Percentiles rank a stretch among this genome's conserved stretches.
phyloP scores from a whole-genome alignment of 768 basidiomycete genomes.

The Lepiota venenata region DNA sequence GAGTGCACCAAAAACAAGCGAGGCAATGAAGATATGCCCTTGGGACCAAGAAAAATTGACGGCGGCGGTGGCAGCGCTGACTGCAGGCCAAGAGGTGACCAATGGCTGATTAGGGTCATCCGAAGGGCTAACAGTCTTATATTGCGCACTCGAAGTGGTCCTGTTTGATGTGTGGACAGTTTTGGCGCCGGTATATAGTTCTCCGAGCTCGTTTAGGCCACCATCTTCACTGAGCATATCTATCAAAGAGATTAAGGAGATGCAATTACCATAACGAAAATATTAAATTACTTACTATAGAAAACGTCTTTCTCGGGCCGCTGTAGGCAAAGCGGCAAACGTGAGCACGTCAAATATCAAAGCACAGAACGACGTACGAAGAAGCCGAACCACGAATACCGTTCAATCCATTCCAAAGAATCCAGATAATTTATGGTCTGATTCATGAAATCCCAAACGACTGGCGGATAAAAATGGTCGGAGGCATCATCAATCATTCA shows the following conservation, averaged over 20 bases:
- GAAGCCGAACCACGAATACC: slow-evolving; percentile 64
- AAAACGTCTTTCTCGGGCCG: slow-evolving; percentile 35
- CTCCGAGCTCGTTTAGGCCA: slow-evolving; percentile 39
- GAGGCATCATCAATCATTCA: neutral
- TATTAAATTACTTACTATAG: slow-evolving; percentile 33
- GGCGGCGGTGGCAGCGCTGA: slow-evolving; percentile 20
- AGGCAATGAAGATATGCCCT: neutral
- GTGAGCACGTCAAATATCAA: slow-evolving; percentile 12
- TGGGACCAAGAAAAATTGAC: slow-evolving; percentile 10
- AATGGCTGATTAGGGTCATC: slow-evolving; percentile 32
- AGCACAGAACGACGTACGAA: slow-evolving; percentile 29
- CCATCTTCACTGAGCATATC: slow-evolving; percentile 43
- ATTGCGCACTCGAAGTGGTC: slow-evolving; percentile 25
- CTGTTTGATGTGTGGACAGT: slow-evolving; percentile 38
- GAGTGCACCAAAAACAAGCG: neutral
- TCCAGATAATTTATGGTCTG: slow-evolving; percentile 55
- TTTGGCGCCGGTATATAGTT: slow-evolving; percentile 43
- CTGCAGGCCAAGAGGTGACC: slow-evolving; percentile 31
- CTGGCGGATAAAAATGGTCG: slow-evolving; percentile 18
- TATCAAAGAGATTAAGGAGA: slow-evolving; percentile 17
- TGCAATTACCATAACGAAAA: neutral
- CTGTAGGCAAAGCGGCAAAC: slow-evolving; percentile 21
- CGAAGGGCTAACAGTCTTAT: slow-evolving; percentile 30
- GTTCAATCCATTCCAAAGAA: slow-evolving; percentile 51
- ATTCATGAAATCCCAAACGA: slow-evolving; percentile 54